Base-by-base conservation (phyloP, 192 early-diverging fungal genomes). In the Gigaspora rosea region DNA sequence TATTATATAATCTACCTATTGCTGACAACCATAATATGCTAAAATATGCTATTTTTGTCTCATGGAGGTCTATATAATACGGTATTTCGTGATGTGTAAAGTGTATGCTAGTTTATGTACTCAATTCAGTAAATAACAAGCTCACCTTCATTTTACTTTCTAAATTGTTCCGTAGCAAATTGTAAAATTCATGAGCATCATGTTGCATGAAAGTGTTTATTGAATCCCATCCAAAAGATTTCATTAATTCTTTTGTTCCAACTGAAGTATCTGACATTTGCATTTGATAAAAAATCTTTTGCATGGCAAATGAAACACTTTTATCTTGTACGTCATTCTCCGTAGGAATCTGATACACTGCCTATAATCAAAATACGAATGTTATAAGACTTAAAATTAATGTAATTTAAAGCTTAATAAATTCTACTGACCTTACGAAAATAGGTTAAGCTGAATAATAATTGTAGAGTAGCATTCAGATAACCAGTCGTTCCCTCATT, bases 401-500 rank as follows among this genome's bases (percentile, higher is more conserved):
- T n/a, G 2, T 47, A 15, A 8, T 46, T n/a, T 16, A 18, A 18
- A n/a, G 36, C 8, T 18, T 46, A 9, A 66, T 10, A n/a, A 9
- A 35, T n/a, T 2, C 33, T 46, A 71, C 69, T 33, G 9, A 65
- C 73, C 79, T 92, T 94, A 71, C 97, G 91, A 81, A 99, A 97
- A 78, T 92, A 92, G 79, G 91, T 97, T 12, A 95, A 97, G 78
- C 93, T 97, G 78, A 93, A 98, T 46, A 98, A 85, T 27, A 94
- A 96, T 80, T 99, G 98, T 58, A 99, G 87, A 20, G 98, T 85
- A 63, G 96, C 96, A 85, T 98, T 99, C 95, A 99, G 96, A 81
- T 99, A 99, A 84, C 97, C 96, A 0, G 98, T 99, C 1, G 96
- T 95, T n/a, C 96, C 98, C 81, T 98, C 96, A 81, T 99, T 99